Conservation (phyloP, 1,284 basidiomycete species). For the Athelia sp. region DNA sequence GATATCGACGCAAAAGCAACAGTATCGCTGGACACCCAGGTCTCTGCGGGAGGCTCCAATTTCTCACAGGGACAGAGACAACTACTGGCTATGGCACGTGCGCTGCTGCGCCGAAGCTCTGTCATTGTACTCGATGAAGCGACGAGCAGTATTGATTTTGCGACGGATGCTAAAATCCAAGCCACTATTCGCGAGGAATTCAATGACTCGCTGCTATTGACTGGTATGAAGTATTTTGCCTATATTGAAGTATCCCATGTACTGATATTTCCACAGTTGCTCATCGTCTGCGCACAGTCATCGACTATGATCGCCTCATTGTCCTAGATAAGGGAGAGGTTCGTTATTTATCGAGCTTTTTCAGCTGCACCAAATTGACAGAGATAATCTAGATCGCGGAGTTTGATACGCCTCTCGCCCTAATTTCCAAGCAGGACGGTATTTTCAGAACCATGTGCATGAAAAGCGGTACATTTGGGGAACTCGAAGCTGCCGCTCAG, state of each 20-base stretch:
- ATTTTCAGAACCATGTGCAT: conserved; percentile 53
- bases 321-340: conserved; percentile 61
- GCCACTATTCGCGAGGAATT: conserved; percentile 79
- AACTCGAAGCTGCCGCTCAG: conserved; percentile 37
- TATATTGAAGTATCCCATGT: neutral
- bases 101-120: conserved; percentile 68
- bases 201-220: conserved; percentile 51
- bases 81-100: conserved; percentile 78
- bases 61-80: conserved; percentile 88
- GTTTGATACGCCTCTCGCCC: conserved; percentile 52
- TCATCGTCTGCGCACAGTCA: conserved; percentile 52
- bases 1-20: conserved; percentile 47
- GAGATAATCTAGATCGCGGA: conserved; percentile 32
- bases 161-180: conserved; percentile 77
- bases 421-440: conserved; percentile 46
- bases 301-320: conserved; percentile 62
- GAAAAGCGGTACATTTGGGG: conserved; percentile 48
- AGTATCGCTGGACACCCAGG: conserved; percentile 65
- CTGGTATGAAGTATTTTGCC: conserved; percentile 30
- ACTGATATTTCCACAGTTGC: conserved; percentile 26
- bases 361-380: neutral
- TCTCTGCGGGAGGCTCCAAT: conserved; percentile 77
- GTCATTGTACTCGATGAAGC: conserved; percentile 85
- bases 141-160: conserved; percentile 73
- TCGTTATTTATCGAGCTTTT: neutral